Base-by-base conservation (phyloP, 805 yeast genomes). In the Wickerhamomyces mucosus region DNA sequence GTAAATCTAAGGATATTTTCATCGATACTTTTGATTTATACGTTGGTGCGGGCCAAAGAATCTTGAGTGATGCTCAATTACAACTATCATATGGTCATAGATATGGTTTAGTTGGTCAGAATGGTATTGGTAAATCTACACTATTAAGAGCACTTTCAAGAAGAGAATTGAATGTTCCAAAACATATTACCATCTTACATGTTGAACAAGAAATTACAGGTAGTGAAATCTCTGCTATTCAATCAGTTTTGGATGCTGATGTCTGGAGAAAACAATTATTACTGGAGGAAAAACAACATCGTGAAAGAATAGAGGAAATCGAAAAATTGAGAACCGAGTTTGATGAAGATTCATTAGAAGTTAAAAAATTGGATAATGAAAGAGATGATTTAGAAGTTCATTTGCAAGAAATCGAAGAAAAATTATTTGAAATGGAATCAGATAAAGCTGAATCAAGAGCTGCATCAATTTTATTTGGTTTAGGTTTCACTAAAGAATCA, bases 81-180 rank as follows among this genome's bases (percentile, higher is more conserved):
- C 77, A 95, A 1, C 69, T 92, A 41, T 78, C 95, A 18, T 78
- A 78, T 54, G 98, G 98, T 34, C 85, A 82, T 56, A 75, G 97
- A 55, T 92, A 92, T 48, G 99, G 98, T 74, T 63, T 92, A 32
- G 96, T 92, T 27, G 99, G 99, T 58, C 94, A 88, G 55, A 92
- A 92, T 64, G 99, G 99, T 89, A 88, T 92, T 45, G 99, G 99
- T 78, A 92, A 92, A 58, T 88, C 97, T 27, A 92, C 98, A 0
- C 62, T 92, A 33, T 65, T 92, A 53, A 71, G 84, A 44, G 99
- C 99, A 0, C 63, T 92, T 33, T 79, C 96, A 1, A 74, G 94
- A 56, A 79, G 99, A 71, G 98, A 92, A 53, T 66, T 92, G 46
- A 76, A 85, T 36, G 80, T 92, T 45, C 97, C 98, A 11, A 86